Evolutionary conservation across 164 flowering plant genomes (phyloP).

Genomic region (Stephania yunnanensis): DNA sequence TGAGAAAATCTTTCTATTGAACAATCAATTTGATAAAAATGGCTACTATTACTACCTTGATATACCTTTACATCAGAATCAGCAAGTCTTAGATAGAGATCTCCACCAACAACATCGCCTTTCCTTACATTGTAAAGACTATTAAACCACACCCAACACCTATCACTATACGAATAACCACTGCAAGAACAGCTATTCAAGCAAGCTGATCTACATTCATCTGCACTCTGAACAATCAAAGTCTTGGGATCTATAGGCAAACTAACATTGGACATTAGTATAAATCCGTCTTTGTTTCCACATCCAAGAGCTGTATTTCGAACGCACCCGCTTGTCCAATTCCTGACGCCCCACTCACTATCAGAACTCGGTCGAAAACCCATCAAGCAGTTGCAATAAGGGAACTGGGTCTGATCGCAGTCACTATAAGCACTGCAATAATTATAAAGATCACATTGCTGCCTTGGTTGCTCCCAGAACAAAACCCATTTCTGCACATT

Average conservation of each 20-base stretch:
- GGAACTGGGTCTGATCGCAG: constrained; percentile 3
- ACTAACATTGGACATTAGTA: constrained; percentile 14
- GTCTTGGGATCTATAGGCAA: constrained; percentile 20
- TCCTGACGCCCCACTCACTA: constrained; percentile 12
- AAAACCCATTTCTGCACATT: background rate
- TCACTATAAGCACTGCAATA: constrained; percentile 13
- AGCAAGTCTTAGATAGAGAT: constrained; percentile 7
- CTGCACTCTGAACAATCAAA: background rate
- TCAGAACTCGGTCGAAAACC: constrained; percentile 9
- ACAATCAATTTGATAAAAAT: too few relatives aligned
- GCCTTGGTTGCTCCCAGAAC: background rate
- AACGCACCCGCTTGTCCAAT: constrained; percentile 22
- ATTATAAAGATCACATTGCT: constrained; percentile 10
- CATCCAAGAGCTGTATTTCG: constrained; percentile 10
- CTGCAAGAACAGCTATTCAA: constrained; percentile 28
- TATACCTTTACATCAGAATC: background rate
- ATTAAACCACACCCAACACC: constrained; percentile 13
- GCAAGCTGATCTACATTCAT: constrained; percentile 21
- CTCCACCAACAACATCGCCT: constrained; percentile 5
- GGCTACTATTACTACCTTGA: background rate
- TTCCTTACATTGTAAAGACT: background rate
- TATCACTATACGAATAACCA: constrained; percentile 21
- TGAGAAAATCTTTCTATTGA: too few relatives aligned
- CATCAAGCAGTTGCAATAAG: constrained; percentile 11
- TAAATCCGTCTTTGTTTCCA: constrained; percentile 15